Evolutionary conservation across 305 asterid species (phyloP), one percentile per base, ranked within the genome.

Genomic region (Petunia hybrid): DNA sequence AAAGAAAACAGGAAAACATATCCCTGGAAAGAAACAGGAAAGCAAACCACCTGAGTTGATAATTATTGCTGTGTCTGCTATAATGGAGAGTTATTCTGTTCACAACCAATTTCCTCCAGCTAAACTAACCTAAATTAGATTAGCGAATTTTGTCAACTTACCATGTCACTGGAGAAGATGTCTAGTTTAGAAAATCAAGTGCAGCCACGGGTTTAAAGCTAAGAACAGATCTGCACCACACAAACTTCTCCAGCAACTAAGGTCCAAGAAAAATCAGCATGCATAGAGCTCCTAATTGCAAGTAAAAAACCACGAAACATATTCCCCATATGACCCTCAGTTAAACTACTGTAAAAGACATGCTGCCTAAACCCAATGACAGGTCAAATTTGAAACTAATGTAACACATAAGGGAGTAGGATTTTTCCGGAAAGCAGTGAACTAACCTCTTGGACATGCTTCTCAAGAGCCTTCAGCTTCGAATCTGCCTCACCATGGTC

Each of bases 401-500:
- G 48, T 41, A 48, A 48, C 43, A 73, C 62, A 73, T 5, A 73
- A 38, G 8, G 62, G 78, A 48, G 13, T 59, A 53, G 78, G 48
- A 51, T 48, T 9, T 59, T 12, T 69, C 40, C 14, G 55, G 61
- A 70, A 38, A 35, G 59, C 45, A 13, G 61, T 41, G 14, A 46
- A 86, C 89, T 68, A 38, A 91, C 98, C 99, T 95, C 97, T 78
- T 90, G 96, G 66, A 94, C 82, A 88, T 95, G 95, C 87, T 91
- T 94, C 83, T 94, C 96, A 64, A 94, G 88, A 63, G 97, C 88
- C 83, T 87, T 93, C 84, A 95, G 98, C 90, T 89, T 95, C 22
- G 90, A 74, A 68, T 92, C 97, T 43, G 95, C 89, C 64, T 91
- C 98, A 67, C 81, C 92, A 67, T 91, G 93, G 86, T 92, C 98